Evolutionary conservation across 257 asterid genomes (phyloP).

Genomic region (Galeopsis tetrahit): DNA sequence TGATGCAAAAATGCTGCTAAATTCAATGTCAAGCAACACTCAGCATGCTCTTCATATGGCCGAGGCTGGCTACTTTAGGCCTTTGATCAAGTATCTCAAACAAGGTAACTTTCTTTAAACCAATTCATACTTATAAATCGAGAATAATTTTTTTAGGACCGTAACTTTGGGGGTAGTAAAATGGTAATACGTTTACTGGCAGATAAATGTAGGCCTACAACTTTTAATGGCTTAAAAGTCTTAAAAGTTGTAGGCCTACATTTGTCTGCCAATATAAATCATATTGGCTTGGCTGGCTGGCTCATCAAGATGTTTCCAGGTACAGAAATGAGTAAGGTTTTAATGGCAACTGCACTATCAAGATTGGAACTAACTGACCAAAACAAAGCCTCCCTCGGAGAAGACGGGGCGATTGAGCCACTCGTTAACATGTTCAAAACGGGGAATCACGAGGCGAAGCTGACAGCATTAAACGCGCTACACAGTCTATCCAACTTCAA

Average conservation of each 20-base stretch:
- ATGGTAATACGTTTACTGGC: no score
- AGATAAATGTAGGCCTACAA: no score
- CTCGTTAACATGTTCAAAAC: conserved; percentile 73
- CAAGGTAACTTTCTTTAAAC: conserved; percentile 50
- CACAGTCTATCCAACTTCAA: conserved; percentile 54
- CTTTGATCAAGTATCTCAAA: conserved; percentile 66
- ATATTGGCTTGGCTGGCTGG: background rate
- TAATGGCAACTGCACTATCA: conserved; percentile 87
- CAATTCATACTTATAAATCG: no score
- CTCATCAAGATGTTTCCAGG: conserved; percentile 48
- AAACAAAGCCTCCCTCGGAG: conserved; percentile 65
- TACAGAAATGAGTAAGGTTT: conserved; percentile 83
- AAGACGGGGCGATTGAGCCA: conserved; percentile 68
- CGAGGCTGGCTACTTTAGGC: conserved; percentile 92
- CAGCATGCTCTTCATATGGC: conserved; percentile 95
- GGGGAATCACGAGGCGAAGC: conserved; percentile 83
- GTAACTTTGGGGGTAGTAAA: no score
- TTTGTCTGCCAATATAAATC: no score
- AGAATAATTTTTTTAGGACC: no score
- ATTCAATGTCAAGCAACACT: conserved; percentile 65
- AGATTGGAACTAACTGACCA: conserved; percentile 79
- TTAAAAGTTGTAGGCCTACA: no score
- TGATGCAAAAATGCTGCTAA: conserved; percentile 62
- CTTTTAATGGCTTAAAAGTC: no score
- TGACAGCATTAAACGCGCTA: conserved; percentile 72